phyloP scores from a whole-genome alignment of 768 basidiomycete genomes.

The Coprinopsis marcescibilis region DNA sequence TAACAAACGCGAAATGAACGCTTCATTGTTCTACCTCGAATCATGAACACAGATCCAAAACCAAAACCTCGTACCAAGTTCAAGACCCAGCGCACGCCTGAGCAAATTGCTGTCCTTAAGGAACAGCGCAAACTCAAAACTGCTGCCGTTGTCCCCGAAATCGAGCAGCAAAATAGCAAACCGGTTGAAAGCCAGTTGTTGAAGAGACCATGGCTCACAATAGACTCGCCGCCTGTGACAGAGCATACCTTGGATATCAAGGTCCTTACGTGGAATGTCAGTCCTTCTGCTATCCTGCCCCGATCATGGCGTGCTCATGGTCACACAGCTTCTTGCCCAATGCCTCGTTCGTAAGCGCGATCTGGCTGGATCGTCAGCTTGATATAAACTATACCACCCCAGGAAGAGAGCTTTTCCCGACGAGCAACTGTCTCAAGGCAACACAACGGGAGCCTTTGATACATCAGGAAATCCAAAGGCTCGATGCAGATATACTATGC shows the following conservation, averaged over 20 bases:
- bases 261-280: slow-evolving; percentile 80
- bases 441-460: slow-evolving; percentile 70
- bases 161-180: not conserved
- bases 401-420: slow-evolving; percentile 82
- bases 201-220: slow-evolving; percentile 36
- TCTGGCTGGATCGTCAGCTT: not conserved
- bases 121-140: slow-evolving; percentile 48
- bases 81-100: not conserved
- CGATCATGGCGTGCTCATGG: not conserved
- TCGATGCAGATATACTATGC: slow-evolving; percentile 78
- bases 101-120: slow-evolving; percentile 5
- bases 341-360: slow-evolving; percentile 65
- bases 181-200: slow-evolving; percentile 15
- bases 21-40: too few species aligned
- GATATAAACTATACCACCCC: not conserved
- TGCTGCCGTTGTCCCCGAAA: slow-evolving; percentile 17
- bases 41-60: not conserved
- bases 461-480: slow-evolving; percentile 63
- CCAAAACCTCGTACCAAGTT: not conserved
- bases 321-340: slow-evolving; percentile 64
- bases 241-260: slow-evolving; percentile 34
- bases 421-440: slow-evolving; percentile 79
- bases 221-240: slow-evolving; percentile 17
- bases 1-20: too few species aligned
- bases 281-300: slow-evolving; percentile 26